Conservation (phyloP, 148 eudicot genomes). For the Suaeda aralocaspica region DNA sequence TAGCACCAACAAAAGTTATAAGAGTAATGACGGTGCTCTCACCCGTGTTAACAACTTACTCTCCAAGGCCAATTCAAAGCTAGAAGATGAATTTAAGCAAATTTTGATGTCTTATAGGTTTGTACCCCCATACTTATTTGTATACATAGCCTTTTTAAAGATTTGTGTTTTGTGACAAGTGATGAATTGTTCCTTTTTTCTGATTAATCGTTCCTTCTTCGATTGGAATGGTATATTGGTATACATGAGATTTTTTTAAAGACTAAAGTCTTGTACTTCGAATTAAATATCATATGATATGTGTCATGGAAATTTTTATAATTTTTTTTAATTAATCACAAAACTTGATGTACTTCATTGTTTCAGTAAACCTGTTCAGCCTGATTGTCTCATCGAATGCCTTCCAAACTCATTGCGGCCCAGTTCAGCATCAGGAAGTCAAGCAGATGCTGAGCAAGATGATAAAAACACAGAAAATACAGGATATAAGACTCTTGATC, state of each 20-base stretch:
- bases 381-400: constrained; percentile 79
- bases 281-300: background rate
- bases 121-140: background rate
- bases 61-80: constrained; percentile 53
- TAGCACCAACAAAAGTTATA: constrained; percentile 49
- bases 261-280: background rate
- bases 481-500: constrained; percentile 41
- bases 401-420: constrained; percentile 68
- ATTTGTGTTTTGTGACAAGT: background rate
- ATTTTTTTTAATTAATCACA: background rate
- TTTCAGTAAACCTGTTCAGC: constrained; percentile 91
- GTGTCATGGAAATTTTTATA: too few species aligned
- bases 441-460: constrained; percentile 41
- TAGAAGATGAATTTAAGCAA: constrained; percentile 79
- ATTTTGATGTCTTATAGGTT: constrained; percentile 68
- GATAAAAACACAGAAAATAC: constrained; percentile 40
- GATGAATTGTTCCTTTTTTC: background rate
- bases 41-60: constrained; percentile 57
- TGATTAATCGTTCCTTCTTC: background rate
- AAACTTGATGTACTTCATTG: constrained; percentile 20
- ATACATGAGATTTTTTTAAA: background rate
- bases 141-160: background rate
- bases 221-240: background rate
- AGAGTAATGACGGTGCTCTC: constrained; percentile 49
- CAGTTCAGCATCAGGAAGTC: constrained; percentile 45